These are phyloP conservation scores for Lachnellula subtilissima DNA, from an alignment of 2,329 filamentous ascomycete species.

Conservation along the genomic window DNA sequence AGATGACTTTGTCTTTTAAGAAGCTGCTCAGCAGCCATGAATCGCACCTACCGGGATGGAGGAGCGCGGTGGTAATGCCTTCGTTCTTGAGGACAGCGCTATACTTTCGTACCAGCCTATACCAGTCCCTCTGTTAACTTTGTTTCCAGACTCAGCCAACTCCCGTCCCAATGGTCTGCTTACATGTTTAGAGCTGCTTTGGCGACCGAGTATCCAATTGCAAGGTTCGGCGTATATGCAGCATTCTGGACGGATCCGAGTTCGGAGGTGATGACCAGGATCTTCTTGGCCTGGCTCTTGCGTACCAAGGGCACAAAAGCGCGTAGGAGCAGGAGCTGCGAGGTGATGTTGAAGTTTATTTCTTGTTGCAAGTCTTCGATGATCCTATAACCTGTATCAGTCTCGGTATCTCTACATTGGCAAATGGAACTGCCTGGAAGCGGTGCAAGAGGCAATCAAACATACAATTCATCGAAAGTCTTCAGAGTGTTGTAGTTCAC, in stretches of 20 bases:
- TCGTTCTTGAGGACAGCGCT: constrained; percentile 20
- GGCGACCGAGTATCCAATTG: constrained; percentile 14
- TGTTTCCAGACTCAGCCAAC: too few species aligned
- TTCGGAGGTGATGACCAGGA: constrained; percentile 14
- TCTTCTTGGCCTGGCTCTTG: too few species aligned
- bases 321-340: too few species aligned
- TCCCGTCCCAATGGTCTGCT: too few species aligned
- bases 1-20: too few species aligned
- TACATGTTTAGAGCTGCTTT: constrained; percentile 19
- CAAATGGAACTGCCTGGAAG: too few species aligned
- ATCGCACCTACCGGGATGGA: background rate
- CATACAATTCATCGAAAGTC: constrained; percentile 20
- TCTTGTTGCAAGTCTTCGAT: too few species aligned
- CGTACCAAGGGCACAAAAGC: too few species aligned
- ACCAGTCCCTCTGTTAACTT: background rate
- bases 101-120: constrained; percentile 21
- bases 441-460: background rate
- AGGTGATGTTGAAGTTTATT: too few species aligned
- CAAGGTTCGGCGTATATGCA: constrained; percentile 12
- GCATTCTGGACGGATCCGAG: constrained; percentile 21
- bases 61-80: constrained; percentile 15
- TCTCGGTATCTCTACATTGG: too few species aligned
- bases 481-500: constrained; percentile 3
- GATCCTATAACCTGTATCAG: too few species aligned
- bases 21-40: too few species aligned